Conservation (phyloP, 345 rosid species). For the Salix caprea region DNA sequence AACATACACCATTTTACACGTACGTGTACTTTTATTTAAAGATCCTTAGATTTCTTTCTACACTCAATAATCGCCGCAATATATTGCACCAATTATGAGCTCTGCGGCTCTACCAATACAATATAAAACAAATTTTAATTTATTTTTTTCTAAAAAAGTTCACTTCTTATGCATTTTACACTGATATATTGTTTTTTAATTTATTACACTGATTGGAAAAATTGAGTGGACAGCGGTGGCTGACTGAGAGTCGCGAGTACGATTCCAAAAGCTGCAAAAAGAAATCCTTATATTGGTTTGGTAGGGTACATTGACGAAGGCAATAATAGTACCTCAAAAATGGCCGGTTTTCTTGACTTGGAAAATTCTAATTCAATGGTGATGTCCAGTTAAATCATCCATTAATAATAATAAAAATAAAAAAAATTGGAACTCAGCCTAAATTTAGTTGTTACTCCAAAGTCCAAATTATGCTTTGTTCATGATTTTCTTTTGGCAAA, state of each 20-base stretch:
- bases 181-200: no score
- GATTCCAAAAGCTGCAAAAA: background rate
- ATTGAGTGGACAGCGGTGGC: background rate
- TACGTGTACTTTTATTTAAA: background rate
- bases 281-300: background rate
- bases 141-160: background rate
- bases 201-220: background rate
- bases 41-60: background rate
- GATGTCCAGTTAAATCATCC: background rate
- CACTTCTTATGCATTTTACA: no score
- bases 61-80: background rate
- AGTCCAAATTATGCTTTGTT: background rate
- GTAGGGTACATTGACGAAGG: background rate
- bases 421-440: background rate
- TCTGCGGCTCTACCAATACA: background rate
- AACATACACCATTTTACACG: background rate
- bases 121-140: background rate
- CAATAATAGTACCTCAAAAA: background rate
- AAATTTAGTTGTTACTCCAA: background rate
- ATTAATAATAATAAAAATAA: background rate
- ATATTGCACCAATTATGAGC: background rate
- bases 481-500: background rate
- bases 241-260: background rate
- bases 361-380: background rate
- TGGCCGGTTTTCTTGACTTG: background rate